phyloP scores from a whole-genome alignment of 345 rosid genomes.

The Leavenworthia alabamica region DNA sequence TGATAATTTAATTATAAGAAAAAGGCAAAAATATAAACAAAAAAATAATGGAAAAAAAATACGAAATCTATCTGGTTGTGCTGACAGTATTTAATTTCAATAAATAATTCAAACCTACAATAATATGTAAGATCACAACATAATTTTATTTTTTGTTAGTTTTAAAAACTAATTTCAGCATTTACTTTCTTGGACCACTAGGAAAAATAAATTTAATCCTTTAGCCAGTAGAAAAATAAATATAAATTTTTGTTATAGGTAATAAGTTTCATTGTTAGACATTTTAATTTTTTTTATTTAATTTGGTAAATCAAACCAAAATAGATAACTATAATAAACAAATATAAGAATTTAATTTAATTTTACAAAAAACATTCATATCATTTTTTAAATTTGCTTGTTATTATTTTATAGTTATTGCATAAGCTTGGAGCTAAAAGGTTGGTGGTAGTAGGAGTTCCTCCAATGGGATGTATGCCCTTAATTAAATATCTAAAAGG shows the following conservation, averaged over 20 bases:
- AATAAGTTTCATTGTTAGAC: background rate
- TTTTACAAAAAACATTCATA: background rate
- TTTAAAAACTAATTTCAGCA: background rate
- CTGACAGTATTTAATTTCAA: constrained; percentile 13
- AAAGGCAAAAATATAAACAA: background rate
- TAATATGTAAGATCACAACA: background rate
- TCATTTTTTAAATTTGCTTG: background rate
- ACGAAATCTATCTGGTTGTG: constrained; percentile 22
- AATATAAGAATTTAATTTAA: background rate
- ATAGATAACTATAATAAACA: background rate
- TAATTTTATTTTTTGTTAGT: background rate
- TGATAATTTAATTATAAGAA: background rate
- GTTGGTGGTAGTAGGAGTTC: constrained; percentile 71
- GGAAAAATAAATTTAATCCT: background rate
- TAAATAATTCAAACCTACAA: background rate
- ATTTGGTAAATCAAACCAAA: background rate
- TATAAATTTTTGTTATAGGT: background rate
- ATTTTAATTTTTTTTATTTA: background rate
- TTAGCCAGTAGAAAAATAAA: background rate
- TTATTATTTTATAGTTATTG: constrained; percentile 43
- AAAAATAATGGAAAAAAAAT: background rate
- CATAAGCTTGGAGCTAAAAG: constrained; percentile 51
- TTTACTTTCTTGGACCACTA: constrained; percentile 14
- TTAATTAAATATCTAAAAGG: constrained; percentile 48
- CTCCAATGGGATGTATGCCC: constrained; percentile 90